Evolutionary conservation across 768 basidiomycete species (phyloP), one percentile per base, ranked within the genome.

Genomic region (Boletus pseudo-olivaceus): DNA sequence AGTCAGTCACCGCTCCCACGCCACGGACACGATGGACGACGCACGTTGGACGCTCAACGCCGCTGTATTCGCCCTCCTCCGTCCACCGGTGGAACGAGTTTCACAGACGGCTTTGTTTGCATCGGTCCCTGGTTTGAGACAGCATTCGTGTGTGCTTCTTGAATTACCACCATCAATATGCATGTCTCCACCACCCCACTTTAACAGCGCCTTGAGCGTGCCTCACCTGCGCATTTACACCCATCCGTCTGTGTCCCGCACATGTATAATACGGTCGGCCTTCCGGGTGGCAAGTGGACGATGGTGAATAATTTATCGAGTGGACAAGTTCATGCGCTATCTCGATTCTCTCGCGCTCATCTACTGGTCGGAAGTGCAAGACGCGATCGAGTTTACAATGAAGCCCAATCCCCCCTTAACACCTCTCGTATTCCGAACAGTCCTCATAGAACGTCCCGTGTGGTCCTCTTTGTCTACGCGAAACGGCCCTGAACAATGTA

Each of bases 1-100:
- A 9, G 53, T 3, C 30, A 27, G 44, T 41, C 11, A 26, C 27
- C 9, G 9, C 45, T 67, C 66, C 64, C 67, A 67, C 66, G 66
- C 67, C 66, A 67, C 62, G 35, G 46, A 5, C 49, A 52, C 42
- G 14, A 17, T n/a, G 20, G 3, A 15, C 33, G 23, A 49, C 54
- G 34, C 52, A 53, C 55, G 39, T 45, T 49, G 29, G 33, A 38
- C 17, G 17, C 1, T 27, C 34, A 35, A 37, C 47, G 33, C 47
- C 34, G 15, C 43, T 26, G 43, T 19, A 7, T 12, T 26, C 20
- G 4, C 38, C 29, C 17, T 27, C 48, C 9, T 27, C 48, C 9
- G 26, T 47, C 29, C 26, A 30, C 39, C 39, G 14, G 32, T 40
- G 32, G 35, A 57, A 32, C 47, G 40, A 48, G 60, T 60, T 57